Conservation (phyloP, 2,329 filamentous ascomycete genomes). For the Knufia petricola region DNA sequence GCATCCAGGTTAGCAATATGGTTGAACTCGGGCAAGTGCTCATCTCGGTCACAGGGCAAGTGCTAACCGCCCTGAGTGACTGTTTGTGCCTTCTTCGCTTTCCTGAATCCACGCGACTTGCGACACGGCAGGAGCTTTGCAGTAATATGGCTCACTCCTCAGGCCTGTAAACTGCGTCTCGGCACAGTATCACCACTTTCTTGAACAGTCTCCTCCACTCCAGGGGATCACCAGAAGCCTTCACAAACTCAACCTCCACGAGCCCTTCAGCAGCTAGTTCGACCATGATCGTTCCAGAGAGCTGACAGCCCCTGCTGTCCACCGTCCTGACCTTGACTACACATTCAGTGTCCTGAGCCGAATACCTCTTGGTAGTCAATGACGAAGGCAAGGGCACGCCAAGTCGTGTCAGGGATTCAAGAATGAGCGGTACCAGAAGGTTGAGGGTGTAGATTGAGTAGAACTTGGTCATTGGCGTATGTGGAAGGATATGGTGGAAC, state of each 20-base stretch:
- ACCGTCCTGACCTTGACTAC: conserved; percentile 64
- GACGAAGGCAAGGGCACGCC: conserved; percentile 54
- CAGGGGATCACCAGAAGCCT: conserved; percentile 87
- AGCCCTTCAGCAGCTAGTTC: conserved; percentile 47
- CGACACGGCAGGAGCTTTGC: neutral
- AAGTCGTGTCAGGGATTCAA: conserved; percentile 72
- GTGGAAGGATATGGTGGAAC: conserved; percentile 85
- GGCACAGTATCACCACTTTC: conserved; percentile 78
- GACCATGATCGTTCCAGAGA: conserved; percentile 37
- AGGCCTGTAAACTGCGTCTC: conserved; percentile 66
- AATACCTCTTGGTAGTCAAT: conserved; percentile 30
- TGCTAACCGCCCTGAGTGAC: no score
- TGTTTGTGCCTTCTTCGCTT: no score
- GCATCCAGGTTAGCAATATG: no score
- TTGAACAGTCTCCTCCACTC: conserved; percentile 98
- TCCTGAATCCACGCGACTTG: no score
- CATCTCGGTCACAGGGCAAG: no score
- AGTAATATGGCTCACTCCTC: conserved; percentile 25
- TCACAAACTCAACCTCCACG: conserved; percentile 82
- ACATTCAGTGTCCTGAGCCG: conserved; percentile 43
- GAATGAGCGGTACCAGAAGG: conserved; percentile 68
- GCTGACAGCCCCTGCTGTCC: conserved; percentile 41
- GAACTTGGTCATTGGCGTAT: conserved; percentile 81
- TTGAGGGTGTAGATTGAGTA: conserved; percentile 70
- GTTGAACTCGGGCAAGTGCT: no score